Evolutionary conservation across 495 filamentous ascomycete species (phyloP), one percentile per base, ranked within the genome.

Genomic region (Penicillium argentinense): DNA sequence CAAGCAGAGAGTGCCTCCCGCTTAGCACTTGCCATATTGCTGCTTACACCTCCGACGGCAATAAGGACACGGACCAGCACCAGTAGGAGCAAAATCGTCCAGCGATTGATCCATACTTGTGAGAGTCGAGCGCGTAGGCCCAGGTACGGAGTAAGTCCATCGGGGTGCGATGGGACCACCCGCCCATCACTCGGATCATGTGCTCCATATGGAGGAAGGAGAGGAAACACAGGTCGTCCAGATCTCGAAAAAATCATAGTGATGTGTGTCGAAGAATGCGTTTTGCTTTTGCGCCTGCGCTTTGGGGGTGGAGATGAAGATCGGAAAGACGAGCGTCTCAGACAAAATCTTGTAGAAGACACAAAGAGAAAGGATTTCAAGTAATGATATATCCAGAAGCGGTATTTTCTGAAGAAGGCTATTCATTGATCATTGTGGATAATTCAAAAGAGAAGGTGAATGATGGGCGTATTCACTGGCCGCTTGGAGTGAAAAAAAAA

Each of bases 91-190:
- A 98, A 78, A 45, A 98, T 75, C 29, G 93, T 97, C 95, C 95
- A 98, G 68, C 86, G 78, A 75, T 97, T 97, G 74, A 97, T 85
- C 90, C 91, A 96, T 60, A 89, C 73, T 75, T 98, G 93, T 22
- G 93, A 98, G 30, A 97, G 77, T 48, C 91, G 82, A 47, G 93
- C 87, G 51, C 85, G 83, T 53, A 95, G 78, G 42, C 92, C 93
- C 24, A 98, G 86, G 60, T 97, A 97, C 22, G 93, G 95, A 38
- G 90, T 98, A 58, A 95, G 80, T 48, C 92, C 80, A 64, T 97
- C 92, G 25, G 91, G 84, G 51, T 72, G 62, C 5, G 64, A 47
- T 16, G 62, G 58, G 23, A 63, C 56, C 16, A 64, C 61, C 8
- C 55, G 59, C 1, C 64, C 64, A 25, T 53, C 56, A 30, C 60